These are phyloP conservation scores for Hypseocharis bilobata DNA, from an alignment of 441 rosid genomes.

Conservation along the genomic window DNA sequence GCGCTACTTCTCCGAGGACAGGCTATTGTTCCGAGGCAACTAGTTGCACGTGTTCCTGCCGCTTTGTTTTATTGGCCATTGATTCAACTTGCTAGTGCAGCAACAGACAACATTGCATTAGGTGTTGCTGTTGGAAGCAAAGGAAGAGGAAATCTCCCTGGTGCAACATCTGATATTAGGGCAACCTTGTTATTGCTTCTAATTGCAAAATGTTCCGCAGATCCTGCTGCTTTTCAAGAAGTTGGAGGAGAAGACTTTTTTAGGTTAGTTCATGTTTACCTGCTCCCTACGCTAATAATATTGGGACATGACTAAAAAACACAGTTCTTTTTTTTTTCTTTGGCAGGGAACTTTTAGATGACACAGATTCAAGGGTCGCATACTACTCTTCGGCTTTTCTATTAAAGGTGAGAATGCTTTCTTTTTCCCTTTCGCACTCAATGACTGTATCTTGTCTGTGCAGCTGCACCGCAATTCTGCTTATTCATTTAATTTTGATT, in stretches of 20 bases:
- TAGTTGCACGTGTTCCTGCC: conserved; percentile 89
- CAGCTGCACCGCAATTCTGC: conserved; percentile 14
- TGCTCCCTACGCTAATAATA: conserved; percentile 9
- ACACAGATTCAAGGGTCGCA: conserved; percentile 93
- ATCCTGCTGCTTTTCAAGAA: conserved; percentile 75
- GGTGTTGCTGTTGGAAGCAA: conserved; percentile 99
- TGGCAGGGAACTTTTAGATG: conserved; percentile 86
- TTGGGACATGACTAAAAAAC: not conserved
- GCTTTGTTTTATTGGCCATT: conserved; percentile 94
- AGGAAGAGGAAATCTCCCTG: conserved; percentile 97
- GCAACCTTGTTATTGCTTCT: conserved; percentile 83
- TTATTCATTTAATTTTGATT: conserved; percentile 18
- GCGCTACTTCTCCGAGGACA: conserved; percentile 82
- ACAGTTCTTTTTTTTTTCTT: conserved; percentile 14
- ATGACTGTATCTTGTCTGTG: conserved; percentile 4
- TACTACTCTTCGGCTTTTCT: conserved; percentile 96
- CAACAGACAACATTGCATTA: conserved; percentile 85
- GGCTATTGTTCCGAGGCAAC: conserved; percentile 90
- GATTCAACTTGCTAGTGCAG: conserved; percentile 94
- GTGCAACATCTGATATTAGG: conserved; percentile 90
- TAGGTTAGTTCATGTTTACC: conserved; percentile 42
- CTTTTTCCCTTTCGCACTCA: not conserved
- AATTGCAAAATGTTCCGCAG: conserved; percentile 91
- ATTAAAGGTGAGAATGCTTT: conserved; percentile 61
- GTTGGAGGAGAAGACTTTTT: conserved; percentile 92